Evolutionary conservation across 768 basidiomycete species (phyloP).

Genomic region (Kondoa subrosea): DNA sequence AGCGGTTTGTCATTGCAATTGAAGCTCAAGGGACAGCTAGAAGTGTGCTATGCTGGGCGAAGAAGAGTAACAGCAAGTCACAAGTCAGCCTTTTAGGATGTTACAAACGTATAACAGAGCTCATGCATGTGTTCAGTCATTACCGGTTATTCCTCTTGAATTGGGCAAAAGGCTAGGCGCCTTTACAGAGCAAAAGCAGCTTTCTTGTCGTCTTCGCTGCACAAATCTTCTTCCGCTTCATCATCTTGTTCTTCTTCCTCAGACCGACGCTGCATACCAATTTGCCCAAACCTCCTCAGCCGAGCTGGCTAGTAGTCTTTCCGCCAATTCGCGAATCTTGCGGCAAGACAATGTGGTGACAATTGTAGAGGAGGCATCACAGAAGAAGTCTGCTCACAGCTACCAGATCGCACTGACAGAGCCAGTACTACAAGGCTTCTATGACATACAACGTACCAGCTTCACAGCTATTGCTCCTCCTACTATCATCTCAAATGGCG

Average conservation of each 20-base stretch:
- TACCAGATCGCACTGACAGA: constrained; percentile 45
- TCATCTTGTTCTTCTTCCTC: neutral
- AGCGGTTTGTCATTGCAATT: neutral
- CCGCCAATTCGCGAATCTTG: neutral
- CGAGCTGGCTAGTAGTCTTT: neutral
- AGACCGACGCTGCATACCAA: neutral
- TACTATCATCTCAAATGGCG: too few species aligned
- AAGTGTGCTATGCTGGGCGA: neutral
- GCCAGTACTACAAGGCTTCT: constrained; percentile 57
- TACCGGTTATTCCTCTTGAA: neutral
- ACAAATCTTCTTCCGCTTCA: neutral
- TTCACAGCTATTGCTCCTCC: constrained; percentile 39
- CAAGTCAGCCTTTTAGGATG: neutral
- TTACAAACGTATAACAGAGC: neutral
- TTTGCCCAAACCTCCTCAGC: neutral
- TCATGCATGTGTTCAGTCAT: neutral
- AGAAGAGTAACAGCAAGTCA: neutral
- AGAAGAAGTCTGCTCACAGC: neutral
- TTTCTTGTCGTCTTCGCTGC: neutral
- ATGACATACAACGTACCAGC: constrained; percentile 39
- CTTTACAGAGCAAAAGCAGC: neutral
- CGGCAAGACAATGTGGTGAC: neutral
- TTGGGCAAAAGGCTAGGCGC: neutral
- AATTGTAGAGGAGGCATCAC: neutral
- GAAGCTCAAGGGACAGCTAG: neutral